These are phyloP conservation scores for Rhexocercosporidium sp. DNA, from an alignment of 2,329 filamentous ascomycete species.

Conservation along the genomic window DNA sequence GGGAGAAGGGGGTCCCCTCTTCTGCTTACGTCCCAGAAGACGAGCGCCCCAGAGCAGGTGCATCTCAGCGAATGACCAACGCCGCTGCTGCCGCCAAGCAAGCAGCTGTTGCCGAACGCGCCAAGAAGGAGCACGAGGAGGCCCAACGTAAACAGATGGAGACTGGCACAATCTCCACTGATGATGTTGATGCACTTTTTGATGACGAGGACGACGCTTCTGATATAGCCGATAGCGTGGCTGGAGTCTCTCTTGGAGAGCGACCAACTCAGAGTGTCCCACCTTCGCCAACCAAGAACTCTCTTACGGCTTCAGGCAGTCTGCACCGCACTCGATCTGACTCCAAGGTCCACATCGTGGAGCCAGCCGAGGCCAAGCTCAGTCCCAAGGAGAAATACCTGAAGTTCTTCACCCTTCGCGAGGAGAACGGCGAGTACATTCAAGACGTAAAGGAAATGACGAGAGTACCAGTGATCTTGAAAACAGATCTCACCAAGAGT, in stretches of 20 bases:
- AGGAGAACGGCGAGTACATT: slow-evolving; percentile 94
- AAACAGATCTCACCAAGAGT: slow-evolving; percentile 98
- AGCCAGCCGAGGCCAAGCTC: slow-evolving; percentile 78
- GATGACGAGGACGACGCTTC: slow-evolving; percentile 85
- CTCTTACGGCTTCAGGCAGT: slow-evolving; percentile 65
- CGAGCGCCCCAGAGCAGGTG: slow-evolving; percentile 85
- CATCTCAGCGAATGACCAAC: slow-evolving; percentile 74
- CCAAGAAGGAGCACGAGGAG: slow-evolving; percentile 86
- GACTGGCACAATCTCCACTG: slow-evolving; percentile 90
- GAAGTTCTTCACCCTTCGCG: slow-evolving; percentile 84
- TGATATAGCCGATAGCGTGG: slow-evolving; percentile 88
- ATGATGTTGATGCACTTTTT: slow-evolving; percentile 94
- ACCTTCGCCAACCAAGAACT: slow-evolving; percentile 82
- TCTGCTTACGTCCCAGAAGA: slow-evolving; percentile 97
- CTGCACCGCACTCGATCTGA: slow-evolving; percentile 92
- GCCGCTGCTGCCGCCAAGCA: slow-evolving; percentile 78
- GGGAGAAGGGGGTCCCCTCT: slow-evolving; percentile 98
- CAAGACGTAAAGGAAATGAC: slow-evolving; percentile 99
- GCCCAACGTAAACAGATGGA: slow-evolving; percentile 92
- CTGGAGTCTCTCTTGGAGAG: slow-evolving; percentile 86
- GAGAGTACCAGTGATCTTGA: slow-evolving; percentile 94
- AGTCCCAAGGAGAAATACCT: slow-evolving; percentile 97
- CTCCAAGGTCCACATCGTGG: slow-evolving; percentile 80
- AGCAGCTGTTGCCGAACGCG: slow-evolving; percentile 81
- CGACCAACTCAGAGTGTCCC: slow-evolving; percentile 95